Evolutionary conservation across 2,329 filamentous ascomycete genomes (phyloP).

Genomic region (Alternaria sp.): DNA sequence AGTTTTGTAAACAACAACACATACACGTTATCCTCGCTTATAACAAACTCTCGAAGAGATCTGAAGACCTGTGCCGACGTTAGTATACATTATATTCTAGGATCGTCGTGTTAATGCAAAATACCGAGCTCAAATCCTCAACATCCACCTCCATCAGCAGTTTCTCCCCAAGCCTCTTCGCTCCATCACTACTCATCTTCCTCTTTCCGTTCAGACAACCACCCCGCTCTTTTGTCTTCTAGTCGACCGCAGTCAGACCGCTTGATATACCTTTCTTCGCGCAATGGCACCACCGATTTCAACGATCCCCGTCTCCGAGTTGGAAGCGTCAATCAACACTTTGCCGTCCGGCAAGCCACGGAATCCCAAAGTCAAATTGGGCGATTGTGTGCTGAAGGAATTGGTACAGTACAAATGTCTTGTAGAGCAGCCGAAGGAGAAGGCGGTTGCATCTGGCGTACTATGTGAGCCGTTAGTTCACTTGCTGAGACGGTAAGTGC

Average conservation of each 20-base stretch:
- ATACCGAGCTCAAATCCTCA: constrained; percentile 42
- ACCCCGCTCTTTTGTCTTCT: background rate
- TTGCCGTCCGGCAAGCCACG: constrained; percentile 61
- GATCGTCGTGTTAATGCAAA: constrained; percentile 2
- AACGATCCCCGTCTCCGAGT: constrained; percentile 61
- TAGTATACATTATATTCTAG: background rate
- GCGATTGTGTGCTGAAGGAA: constrained; percentile 65
- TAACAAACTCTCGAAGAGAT: constrained; percentile 44
- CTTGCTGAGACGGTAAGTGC: constrained; percentile 65
- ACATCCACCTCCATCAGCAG: constrained; percentile 55
- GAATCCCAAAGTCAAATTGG: constrained; percentile 62
- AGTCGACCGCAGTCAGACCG: background rate
- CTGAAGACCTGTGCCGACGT: constrained; percentile 49
- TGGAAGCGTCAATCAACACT: constrained; percentile 61
- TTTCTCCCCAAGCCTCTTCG: constrained; percentile 61
- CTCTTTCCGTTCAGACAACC: constrained; percentile 2
- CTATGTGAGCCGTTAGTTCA: constrained; percentile 66
- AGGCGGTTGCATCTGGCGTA: constrained; percentile 53
- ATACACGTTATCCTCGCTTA: constrained; percentile 19
- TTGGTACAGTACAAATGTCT: constrained; percentile 70
- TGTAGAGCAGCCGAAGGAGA: constrained; percentile 50
- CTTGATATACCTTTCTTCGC: background rate
- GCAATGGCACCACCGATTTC: constrained; percentile 65
- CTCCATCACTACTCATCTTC: constrained; percentile 38
- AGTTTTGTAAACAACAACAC: background rate